phyloP scores from a whole-genome alignment of 495 filamentous ascomycete genomes.

The Aspergillus affinis region DNA sequence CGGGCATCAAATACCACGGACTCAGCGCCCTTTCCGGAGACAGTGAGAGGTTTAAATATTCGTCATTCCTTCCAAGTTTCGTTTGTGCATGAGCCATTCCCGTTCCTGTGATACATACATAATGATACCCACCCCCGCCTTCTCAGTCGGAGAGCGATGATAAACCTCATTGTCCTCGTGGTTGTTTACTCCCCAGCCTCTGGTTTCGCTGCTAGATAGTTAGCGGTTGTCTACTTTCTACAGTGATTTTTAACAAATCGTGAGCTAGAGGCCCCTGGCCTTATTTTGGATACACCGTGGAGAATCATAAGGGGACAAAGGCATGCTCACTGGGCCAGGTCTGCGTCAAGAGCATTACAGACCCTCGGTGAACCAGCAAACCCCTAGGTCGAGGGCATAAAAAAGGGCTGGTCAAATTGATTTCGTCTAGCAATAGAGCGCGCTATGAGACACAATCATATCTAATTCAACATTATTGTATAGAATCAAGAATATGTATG shows the following conservation, averaged over 20 bases:
- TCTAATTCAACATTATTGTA: conserved; percentile 10
- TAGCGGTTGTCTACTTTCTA: neutral
- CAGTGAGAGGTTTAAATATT: neutral
- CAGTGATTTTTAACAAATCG: neutral
- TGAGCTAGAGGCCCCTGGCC: neutral
- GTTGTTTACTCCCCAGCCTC: neutral
- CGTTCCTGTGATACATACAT: neutral
- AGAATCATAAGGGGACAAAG: neutral
- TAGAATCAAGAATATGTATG: neutral
- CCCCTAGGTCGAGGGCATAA: neutral
- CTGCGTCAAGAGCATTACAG: neutral
- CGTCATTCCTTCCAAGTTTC: neutral
- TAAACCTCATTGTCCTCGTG: neutral
- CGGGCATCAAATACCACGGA: neutral
- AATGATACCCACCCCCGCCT: neutral
- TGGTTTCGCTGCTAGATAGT: neutral
- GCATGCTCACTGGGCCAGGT: neutral
- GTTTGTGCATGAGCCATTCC: neutral
- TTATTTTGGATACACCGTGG: neutral
- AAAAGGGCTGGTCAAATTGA: conserved; percentile 3
- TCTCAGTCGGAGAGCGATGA: neutral
- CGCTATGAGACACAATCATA: conserved; percentile 16
- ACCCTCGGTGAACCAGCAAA: neutral
- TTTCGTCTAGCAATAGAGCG: neutral
- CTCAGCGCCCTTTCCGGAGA: neutral